These are phyloP conservation scores for Alternaria longipes DNA, from an alignment of 2,329 filamentous ascomycete species.

Conservation along the genomic window DNA sequence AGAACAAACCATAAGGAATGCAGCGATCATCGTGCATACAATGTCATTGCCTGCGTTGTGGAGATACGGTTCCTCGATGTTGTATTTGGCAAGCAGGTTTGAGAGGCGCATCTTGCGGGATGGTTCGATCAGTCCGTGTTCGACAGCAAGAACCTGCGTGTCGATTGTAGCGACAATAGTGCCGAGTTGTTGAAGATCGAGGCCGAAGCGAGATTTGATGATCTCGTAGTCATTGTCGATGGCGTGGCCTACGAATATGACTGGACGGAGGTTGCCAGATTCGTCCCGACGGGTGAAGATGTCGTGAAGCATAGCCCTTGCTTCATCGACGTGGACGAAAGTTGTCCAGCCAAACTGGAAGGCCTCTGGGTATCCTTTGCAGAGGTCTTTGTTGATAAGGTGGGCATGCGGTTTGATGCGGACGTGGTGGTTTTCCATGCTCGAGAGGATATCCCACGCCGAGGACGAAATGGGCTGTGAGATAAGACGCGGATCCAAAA, in stretches of 20 bases:
- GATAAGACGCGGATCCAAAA: slow-evolving; percentile 14
- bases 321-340: slow-evolving; percentile 20
- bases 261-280: slow-evolving; percentile 1
- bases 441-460: slow-evolving; percentile 1
- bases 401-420: slow-evolving; percentile 29
- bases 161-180: slow-evolving; percentile 29
- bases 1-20: slow-evolving; percentile 5
- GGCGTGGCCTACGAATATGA: slow-evolving; percentile 37
- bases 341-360: slow-evolving; percentile 30
- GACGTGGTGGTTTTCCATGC: slow-evolving; percentile 19
- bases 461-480: not conserved
- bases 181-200: slow-evolving; percentile 23
- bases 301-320: slow-evolving; percentile 9
- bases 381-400: slow-evolving; percentile 22
- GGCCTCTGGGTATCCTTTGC: slow-evolving; percentile 17
- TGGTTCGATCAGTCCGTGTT: slow-evolving; percentile 7
- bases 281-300: slow-evolving; percentile 9
- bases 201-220: slow-evolving; percentile 24
- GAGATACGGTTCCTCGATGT: slow-evolving; percentile 14
- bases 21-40: slow-evolving; percentile 19
- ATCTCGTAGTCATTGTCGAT: slow-evolving; percentile 24
- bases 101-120: slow-evolving; percentile 8
- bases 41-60: slow-evolving; percentile 31
- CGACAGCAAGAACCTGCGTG: slow-evolving; percentile 27
- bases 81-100: slow-evolving; percentile 6